These are phyloP conservation scores for Hyphodiscus hymeniophilus DNA, from an alignment of 495 filamentous ascomycete species.

Conservation along the genomic window DNA sequence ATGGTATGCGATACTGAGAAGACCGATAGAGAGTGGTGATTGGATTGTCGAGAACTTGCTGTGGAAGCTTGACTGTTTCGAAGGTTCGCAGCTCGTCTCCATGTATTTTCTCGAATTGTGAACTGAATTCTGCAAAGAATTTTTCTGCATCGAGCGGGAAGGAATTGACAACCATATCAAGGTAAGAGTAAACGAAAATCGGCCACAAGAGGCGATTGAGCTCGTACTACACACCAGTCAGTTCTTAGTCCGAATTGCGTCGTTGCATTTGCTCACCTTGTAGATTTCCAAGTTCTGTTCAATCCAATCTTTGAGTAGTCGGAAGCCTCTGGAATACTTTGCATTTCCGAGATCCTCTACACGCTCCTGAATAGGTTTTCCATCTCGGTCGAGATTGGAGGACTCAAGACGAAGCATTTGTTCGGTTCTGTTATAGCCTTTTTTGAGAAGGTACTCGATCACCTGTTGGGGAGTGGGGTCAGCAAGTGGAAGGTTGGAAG, in stretches of 20 bases:
- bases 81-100: constrained; percentile 66
- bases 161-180: constrained; percentile 61
- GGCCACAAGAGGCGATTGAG: constrained; percentile 82
- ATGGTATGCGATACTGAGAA: constrained; percentile 79
- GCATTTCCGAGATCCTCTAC: constrained; percentile 61
- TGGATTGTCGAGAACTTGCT: constrained; percentile 65
- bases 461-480: constrained; percentile 39
- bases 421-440: constrained; percentile 88
- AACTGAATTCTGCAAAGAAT: constrained; percentile 60
- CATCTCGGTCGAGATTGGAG: constrained; percentile 68
- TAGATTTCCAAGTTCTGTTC: constrained; percentile 88
- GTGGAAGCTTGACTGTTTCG: constrained; percentile 58
- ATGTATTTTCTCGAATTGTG: constrained; percentile 65
- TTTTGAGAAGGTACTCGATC: constrained; percentile 92
- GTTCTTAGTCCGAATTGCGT: constrained; percentile 20
- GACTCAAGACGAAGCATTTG: constrained; percentile 89
- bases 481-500: not conserved
- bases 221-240: constrained; percentile 55
- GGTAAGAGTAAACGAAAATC: constrained; percentile 84
- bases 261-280: constrained; percentile 47
- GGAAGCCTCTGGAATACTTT: constrained; percentile 68
- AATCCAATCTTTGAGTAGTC: constrained; percentile 69
- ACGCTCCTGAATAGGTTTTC: constrained; percentile 51
- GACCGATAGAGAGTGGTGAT: constrained; percentile 67
- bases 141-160: constrained; percentile 46